Percentiles rank a stretch among this genome's conserved stretches.
phyloP scores from a whole-genome alignment of 495 filamentous ascomycete species.

The Daldinia childiae region DNA sequence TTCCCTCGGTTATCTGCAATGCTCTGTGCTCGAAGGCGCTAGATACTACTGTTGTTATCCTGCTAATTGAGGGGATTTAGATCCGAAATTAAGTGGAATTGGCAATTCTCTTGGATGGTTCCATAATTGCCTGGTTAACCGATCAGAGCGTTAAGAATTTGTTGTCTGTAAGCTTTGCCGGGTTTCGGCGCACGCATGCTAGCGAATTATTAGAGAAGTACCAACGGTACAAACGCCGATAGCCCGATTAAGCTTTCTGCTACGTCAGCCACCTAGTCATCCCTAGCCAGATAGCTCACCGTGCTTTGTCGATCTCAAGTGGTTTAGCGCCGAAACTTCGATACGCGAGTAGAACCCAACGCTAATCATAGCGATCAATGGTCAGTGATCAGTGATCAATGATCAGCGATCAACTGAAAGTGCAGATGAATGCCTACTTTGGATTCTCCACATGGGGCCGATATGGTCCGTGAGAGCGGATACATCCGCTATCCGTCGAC shows the following conservation, averaged over 20 bases:
- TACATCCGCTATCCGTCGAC: slow-evolving; percentile 22
- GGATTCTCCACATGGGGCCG: neutral
- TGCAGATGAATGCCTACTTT: slow-evolving; percentile 14
- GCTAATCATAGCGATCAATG: slow-evolving; percentile 26
- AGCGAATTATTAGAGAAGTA: neutral
- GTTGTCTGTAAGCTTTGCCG: neutral
- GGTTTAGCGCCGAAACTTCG: slow-evolving; percentile 28
- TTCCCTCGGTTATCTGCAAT: neutral
- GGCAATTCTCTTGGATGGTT: neutral
- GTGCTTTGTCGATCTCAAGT: slow-evolving; percentile 11
- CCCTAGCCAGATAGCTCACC: slow-evolving; percentile 8
- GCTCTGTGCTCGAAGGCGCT: slow-evolving; percentile 5
- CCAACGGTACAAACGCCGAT: slow-evolving; percentile 4
- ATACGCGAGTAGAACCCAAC: slow-evolving; percentile 38
- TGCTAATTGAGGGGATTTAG: neutral
- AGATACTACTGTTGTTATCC: neutral
- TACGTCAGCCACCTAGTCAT: neutral
- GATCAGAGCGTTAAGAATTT: neutral
- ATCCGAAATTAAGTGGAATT: slow-evolving; percentile 6
- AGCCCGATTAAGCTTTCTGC: neutral
- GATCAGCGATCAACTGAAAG: slow-evolving; percentile 10
- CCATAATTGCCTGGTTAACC: slow-evolving; percentile 12
- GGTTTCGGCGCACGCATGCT: neutral
- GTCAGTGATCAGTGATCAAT: neutral
- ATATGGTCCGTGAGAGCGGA: slow-evolving; percentile 13